Evolutionary conservation across 1,284 basidiomycete genomes (phyloP).

Genomic region (Bjerkandera adusta): DNA sequence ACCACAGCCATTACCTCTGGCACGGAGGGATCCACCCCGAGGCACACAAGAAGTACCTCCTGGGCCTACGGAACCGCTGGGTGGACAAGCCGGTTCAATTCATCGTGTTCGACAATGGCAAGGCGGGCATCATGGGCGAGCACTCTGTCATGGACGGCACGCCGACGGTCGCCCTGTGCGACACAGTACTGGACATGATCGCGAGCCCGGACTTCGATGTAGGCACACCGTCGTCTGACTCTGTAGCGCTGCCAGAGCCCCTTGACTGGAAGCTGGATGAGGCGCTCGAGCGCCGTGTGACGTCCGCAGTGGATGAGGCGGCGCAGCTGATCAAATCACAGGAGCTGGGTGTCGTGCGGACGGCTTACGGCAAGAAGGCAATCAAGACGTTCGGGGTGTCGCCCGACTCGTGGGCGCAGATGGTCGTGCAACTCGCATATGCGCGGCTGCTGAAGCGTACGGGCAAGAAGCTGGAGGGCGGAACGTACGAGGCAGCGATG

Average conservation of each 20-base stretch:
- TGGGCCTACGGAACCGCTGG: conserved; percentile 70
- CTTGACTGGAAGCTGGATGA: conserved; percentile 69
- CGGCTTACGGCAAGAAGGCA: conserved; percentile 82
- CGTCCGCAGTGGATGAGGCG: conserved; percentile 55
- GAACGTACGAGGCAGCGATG: conserved; percentile 88
- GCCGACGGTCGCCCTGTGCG: conserved; percentile 61
- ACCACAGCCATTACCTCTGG: conserved; percentile 69
- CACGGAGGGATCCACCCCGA: conserved; percentile 52
- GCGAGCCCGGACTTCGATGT: conserved; percentile 57
- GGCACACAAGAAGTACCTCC: conserved; percentile 20
- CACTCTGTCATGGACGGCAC: conserved; percentile 91
- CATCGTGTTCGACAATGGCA: conserved; percentile 76
- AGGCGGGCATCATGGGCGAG: conserved; percentile 86
- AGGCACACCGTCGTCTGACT: conserved; percentile 34
- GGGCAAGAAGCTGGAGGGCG: conserved; percentile 45
- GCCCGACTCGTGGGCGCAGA: conserved; percentile 92
- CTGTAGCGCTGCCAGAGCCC: conserved; percentile 28
- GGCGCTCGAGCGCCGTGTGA: conserved; percentile 47
- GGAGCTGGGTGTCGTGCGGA: conserved; percentile 63
- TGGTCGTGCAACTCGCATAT: conserved; percentile 87
- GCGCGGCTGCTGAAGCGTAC: conserved; percentile 52
- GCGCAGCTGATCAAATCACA: conserved; percentile 65
- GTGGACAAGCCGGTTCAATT: conserved; percentile 86
- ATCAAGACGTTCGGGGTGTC: conserved; percentile 85
- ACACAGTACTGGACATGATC: conserved; percentile 69